These are phyloP conservation scores for Cucumis melo DNA, from an alignment of 306 rosid species.

Conservation along the genomic window DNA sequence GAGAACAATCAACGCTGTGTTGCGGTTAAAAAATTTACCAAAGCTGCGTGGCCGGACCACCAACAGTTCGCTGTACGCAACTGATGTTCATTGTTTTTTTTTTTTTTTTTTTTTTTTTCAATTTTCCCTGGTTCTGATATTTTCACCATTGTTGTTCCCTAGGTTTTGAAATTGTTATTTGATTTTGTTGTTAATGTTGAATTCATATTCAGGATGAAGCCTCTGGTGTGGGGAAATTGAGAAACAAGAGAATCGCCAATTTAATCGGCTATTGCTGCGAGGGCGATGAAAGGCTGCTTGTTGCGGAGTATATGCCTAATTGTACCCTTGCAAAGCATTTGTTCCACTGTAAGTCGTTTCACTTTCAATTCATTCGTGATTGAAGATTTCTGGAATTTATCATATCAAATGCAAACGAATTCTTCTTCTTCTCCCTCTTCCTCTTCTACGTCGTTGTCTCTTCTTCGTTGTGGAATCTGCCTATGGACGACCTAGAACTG, in stretches of 20 bases:
- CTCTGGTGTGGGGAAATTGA: conserved; percentile 47
- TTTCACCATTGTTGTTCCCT: background rate
- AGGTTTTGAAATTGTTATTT: background rate
- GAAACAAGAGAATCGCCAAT: conserved; percentile 59
- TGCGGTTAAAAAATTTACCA: conserved; percentile 62
- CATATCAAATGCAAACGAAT: background rate
- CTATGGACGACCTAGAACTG: background rate
- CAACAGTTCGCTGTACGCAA: conserved; percentile 47
- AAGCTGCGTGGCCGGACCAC: conserved; percentile 58
- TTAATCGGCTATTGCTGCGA: conserved; percentile 79
- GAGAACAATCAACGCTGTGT: conserved; percentile 32
- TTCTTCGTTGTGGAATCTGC: background rate
- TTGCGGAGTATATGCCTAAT: conserved; percentile 71
- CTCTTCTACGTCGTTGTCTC: background rate
- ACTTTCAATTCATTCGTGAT: background rate
- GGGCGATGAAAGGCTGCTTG: conserved; percentile 60
- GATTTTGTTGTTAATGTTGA: background rate
- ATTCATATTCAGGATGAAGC: conserved; percentile 46
- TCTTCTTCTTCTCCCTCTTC: background rate
- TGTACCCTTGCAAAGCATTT: conserved; percentile 74
- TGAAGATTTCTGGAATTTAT: background rate
- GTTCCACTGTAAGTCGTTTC: conserved; percentile 39
- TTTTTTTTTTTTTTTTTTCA: background rate
- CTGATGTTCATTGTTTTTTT: background rate
- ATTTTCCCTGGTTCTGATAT: background rate